These are phyloP conservation scores for Dissophora ornata DNA, from an alignment of 192 early-diverging fungal species.

Conservation along the genomic window DNA sequence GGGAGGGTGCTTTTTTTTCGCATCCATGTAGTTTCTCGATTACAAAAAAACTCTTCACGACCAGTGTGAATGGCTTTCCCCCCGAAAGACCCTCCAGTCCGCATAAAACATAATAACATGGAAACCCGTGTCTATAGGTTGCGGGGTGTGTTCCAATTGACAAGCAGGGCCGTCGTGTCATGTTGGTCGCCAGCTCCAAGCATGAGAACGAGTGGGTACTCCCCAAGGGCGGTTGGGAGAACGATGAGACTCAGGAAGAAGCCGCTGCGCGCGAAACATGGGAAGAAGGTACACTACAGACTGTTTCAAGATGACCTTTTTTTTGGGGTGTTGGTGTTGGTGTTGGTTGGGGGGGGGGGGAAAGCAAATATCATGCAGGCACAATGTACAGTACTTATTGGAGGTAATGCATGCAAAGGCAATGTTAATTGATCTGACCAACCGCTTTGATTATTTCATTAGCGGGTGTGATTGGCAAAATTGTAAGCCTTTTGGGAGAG, in stretches of 20 bases:
- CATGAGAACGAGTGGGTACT: conserved; percentile 63
- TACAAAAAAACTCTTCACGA: too few species aligned
- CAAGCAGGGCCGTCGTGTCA: conserved; percentile 51
- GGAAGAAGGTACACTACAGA: conserved; percentile 66
- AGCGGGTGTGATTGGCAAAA: conserved; percentile 66
- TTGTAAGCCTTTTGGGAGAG: conserved; percentile 61
- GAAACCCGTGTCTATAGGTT: too few species aligned
- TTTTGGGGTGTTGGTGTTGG: neutral
- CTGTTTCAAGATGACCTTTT: neutral
- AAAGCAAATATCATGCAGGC: too few species aligned
- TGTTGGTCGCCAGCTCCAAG: conserved; percentile 63
- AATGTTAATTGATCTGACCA: conserved; percentile 2
- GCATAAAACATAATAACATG: too few species aligned
- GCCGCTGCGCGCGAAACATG: conserved; percentile 71
- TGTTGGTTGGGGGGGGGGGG: neutral
- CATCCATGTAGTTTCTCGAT: too few species aligned
- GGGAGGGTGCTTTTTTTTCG: too few species aligned
- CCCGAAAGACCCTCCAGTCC: too few species aligned
- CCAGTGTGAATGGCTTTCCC: too few species aligned
- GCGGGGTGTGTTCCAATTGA: conserved; percentile 71
- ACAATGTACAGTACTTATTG: too few species aligned
- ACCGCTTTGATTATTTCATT: neutral
- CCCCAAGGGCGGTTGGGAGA: conserved; percentile 75
- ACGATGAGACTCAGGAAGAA: conserved; percentile 65
- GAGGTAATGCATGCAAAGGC: too few species aligned